Base-by-base conservation (phyloP, 1,139 yeast genomes). In the Pichia kudriavzevii region DNA sequence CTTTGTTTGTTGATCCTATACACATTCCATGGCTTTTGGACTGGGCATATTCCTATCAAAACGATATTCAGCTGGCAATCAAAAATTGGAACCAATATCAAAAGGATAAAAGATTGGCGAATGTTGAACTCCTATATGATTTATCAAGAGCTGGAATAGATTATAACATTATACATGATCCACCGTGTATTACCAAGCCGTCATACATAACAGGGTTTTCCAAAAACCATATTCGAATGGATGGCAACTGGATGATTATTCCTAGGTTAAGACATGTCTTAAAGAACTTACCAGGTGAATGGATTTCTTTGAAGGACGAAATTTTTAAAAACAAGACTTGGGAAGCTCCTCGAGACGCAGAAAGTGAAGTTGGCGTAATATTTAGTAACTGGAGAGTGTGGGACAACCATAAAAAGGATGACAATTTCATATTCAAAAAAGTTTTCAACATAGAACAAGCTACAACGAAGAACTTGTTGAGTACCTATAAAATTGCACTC, bases 351-450 rank as follows among this genome's bases (percentile, higher is more conserved):
- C 50, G 45, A 0, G 63, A 67, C 46, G 83, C 87, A 0, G 64
- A 67, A 41, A 63, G 63, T 9, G 69, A 67, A 17, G 82, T 82
- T 3, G 57, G 72, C 29, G 62, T 66, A 3, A 65, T 78, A 0
- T 84, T 85, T 50, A 64, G 78, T 1, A 65, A 69, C n/a, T 88
- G 97, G 96, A 72, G 96, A 63, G 74, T 77, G 39, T 91, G 97
- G 97, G 97, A 88, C 47, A 75, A 73, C 40, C 59, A 69, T 7
- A 72, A 73, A 48, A 67, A 76, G 19, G 74, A 74, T 28, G 63
- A 76, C 31, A 69, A 78, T 34, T 69, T 64, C 34, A 66, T 79
- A 38, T 72, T 79, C 46, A 60, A 60, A 16, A 55, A 58, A 28
- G 64, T 71, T 1, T 75, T 74, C 41, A 47, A 39, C 6, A 19